Percentiles rank a stretch among this genome's conserved stretches.
Conservation (phyloP, 768 basidiomycete genomes). For the Scleroderma bovista region DNA sequence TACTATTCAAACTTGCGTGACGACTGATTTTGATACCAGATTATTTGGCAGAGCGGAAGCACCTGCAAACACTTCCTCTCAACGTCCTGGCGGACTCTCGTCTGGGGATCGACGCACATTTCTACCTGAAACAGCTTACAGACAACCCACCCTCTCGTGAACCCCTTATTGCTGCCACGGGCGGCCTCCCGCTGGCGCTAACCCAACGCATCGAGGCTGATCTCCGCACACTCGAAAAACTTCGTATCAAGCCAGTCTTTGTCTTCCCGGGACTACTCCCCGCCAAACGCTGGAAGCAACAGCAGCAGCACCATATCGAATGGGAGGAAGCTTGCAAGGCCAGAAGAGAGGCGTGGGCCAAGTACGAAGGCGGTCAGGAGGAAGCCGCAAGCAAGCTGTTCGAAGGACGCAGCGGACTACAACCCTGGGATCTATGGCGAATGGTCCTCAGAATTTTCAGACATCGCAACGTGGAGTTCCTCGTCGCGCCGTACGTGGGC, state of each 20-base stretch:
- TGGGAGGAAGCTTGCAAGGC: constrained; percentile 68
- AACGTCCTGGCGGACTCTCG: constrained; percentile 83
- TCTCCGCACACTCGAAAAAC: constrained; percentile 82
- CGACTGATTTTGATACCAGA: constrained; percentile 36
- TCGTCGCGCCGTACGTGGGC: constrained; percentile 92
- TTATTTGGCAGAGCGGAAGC: constrained; percentile 84
- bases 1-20: background rate
- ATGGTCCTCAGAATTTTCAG: constrained; percentile 89
- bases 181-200: constrained; percentile 88
- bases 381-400: constrained; percentile 84
- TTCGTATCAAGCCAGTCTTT: constrained; percentile 97
- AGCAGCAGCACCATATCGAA: constrained; percentile 46
- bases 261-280: constrained; percentile 90
- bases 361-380: constrained; percentile 90
- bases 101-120: constrained; percentile 93
- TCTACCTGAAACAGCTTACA: constrained; percentile 78
- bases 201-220: constrained; percentile 87
- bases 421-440: constrained; percentile 93
- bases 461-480: constrained; percentile 91
- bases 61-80: constrained; percentile 76
- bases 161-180: constrained; percentile 90
- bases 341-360: constrained; percentile 82
- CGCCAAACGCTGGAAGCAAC: constrained; percentile 62
- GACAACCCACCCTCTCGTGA: constrained; percentile 77
- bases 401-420: constrained; percentile 63